Conservation (phyloP, 208 protist genomes). For the Crithidia mellificae region DNA sequence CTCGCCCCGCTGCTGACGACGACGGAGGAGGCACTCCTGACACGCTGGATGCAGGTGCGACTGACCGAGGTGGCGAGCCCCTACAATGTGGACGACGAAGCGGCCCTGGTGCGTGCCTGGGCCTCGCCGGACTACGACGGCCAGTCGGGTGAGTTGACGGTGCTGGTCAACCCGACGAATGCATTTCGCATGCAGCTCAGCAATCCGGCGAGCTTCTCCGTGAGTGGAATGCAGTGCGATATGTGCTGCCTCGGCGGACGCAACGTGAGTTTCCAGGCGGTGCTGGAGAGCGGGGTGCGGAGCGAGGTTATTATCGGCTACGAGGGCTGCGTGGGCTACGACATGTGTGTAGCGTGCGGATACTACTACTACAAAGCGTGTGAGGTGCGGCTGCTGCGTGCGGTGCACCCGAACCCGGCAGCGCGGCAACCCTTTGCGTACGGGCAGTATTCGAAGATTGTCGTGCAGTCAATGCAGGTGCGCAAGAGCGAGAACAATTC, state of each 20-base stretch:
- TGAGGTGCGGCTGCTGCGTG: conserved; percentile 32
- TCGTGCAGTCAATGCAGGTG: conserved; percentile 28
- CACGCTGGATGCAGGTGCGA: conserved; percentile 25
- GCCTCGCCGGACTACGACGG: conserved; percentile 29
- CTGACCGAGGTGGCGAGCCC: conserved; percentile 14
- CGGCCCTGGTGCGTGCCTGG: conserved; percentile 20
- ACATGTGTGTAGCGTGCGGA: conserved; percentile 52
- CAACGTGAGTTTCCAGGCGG: conserved; percentile 30
- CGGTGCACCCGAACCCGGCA: conserved; percentile 23
- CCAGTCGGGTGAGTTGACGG: conserved; percentile 25
- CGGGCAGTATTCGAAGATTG: conserved; percentile 17
- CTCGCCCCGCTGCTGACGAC: conserved; percentile 15
- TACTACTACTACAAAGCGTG: conserved; percentile 42
- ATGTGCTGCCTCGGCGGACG: conserved; percentile 24
- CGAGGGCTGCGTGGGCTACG: conserved; percentile 31
- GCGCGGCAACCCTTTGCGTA: conserved; percentile 30
- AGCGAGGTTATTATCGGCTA: conserved; percentile 19
- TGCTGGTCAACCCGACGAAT: conserved; percentile 25
- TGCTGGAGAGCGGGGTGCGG: conserved; percentile 32
- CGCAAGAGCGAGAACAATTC: too few relatives aligned
- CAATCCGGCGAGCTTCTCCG: conserved; percentile 22
- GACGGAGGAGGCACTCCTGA: conserved; percentile 18
- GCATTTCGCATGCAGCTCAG: conserved; percentile 35
- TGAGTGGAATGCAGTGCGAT: conserved; percentile 23
- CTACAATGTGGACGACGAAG: background rate